Percentiles rank a stretch among this genome's conserved stretches.
These are phyloP conservation scores for Aspergillus japonicus DNA, from an alignment of 2,329 filamentous ascomycete species.

Conservation along the genomic window DNA sequence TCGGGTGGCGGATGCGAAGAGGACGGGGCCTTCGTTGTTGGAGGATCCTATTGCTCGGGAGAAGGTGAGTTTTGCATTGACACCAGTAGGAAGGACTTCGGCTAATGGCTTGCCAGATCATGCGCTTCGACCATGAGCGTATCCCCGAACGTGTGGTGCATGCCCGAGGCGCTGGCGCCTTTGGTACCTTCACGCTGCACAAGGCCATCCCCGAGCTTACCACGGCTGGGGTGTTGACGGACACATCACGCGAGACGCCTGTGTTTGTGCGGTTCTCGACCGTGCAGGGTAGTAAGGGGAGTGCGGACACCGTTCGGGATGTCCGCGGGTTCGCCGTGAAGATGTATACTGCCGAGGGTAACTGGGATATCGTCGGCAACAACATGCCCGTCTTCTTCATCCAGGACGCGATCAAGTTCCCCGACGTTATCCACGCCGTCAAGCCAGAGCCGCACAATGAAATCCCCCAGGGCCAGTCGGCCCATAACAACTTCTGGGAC, in stretches of 20 bases:
- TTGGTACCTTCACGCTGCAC: constrained; percentile 65
- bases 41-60: constrained; percentile 73
- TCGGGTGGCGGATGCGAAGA: constrained; percentile 59
- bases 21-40: constrained; percentile 65
- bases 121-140: constrained; percentile 72
- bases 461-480: constrained; percentile 51
- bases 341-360: constrained; percentile 75
- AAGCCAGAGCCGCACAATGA: constrained; percentile 44
- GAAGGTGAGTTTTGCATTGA: constrained; percentile 54
- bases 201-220: constrained; percentile 65
- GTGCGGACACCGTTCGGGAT: constrained; percentile 79
- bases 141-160: constrained; percentile 69
- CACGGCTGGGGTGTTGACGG: constrained; percentile 63
- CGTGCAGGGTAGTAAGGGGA: constrained; percentile 70
- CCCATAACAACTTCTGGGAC: constrained; percentile 54
- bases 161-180: constrained; percentile 63
- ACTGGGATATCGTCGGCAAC: constrained; percentile 56
- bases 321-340: constrained; percentile 77
- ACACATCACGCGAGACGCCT: constrained; percentile 63
- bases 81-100: neutral
- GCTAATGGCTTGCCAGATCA: constrained; percentile 35
- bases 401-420: constrained; percentile 43
- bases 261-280: constrained; percentile 76
- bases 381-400: constrained; percentile 46
- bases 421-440: constrained; percentile 42